Percentiles rank a stretch among this genome's conserved stretches.
These are phyloP conservation scores for Cryphonectria parasitica DNA, from an alignment of 2,329 filamentous ascomycete genomes.

Conservation along the genomic window DNA sequence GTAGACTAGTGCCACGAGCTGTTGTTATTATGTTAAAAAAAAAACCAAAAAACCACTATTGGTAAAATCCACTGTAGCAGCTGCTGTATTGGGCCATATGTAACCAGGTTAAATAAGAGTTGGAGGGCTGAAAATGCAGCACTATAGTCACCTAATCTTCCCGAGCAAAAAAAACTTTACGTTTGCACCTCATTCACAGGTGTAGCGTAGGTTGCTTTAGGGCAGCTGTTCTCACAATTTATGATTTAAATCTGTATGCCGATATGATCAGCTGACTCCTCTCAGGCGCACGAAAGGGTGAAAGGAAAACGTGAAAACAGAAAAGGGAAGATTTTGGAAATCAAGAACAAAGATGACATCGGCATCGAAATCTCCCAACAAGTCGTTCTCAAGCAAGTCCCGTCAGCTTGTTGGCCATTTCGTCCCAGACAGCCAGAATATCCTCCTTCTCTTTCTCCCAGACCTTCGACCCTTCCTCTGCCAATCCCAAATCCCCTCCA, in stretches of 20 bases:
- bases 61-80: not conserved
- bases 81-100: not conserved
- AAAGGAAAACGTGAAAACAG: too few species aligned
- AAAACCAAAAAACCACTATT: too few species aligned
- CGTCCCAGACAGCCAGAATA: slow-evolving; percentile 31
- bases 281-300: too few species aligned
- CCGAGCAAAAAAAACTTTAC: not conserved
- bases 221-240: not conserved
- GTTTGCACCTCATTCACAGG: not conserved
- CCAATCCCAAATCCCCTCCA: slow-evolving; percentile 31
- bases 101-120: not conserved
- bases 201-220: slow-evolving; percentile 1
- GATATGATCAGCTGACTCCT: too few species aligned
- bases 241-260: not conserved
- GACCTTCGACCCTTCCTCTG: not conserved
- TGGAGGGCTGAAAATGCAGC: not conserved
- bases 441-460: slow-evolving; percentile 31
- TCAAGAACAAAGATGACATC: not conserved
- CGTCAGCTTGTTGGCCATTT: slow-evolving; percentile 27
- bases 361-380: too few species aligned
- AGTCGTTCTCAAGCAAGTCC: not conserved
- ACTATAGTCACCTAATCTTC: not conserved
- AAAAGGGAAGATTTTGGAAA: not conserved
- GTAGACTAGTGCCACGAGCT: not conserved
- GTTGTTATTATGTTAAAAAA: not conserved